Percentiles rank a stretch among this genome's conserved stretches.
These are phyloP conservation scores for Angomonas ambiguus DNA, from an alignment of 208 protist genomes.

Conservation along the genomic window DNA sequence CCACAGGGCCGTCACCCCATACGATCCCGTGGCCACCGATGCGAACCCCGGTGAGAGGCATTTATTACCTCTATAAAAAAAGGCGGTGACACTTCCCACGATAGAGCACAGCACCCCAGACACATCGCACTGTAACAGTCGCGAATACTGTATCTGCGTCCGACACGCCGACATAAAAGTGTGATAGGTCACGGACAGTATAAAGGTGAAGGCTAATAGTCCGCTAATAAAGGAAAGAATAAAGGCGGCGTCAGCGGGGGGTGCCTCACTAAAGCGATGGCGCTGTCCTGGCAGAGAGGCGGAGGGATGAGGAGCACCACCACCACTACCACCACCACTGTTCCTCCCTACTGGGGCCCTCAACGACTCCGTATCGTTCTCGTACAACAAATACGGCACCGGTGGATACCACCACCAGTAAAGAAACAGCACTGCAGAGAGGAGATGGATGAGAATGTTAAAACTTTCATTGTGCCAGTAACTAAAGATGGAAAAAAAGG, in stretches of 20 bases:
- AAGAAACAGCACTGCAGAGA: conserved; percentile 30
- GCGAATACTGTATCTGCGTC: conserved; percentile 46
- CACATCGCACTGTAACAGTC: conserved; percentile 30
- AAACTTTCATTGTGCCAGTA: conserved; percentile 64
- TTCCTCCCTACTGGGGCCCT: too few relatives aligned
- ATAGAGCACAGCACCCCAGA: conserved; percentile 19
- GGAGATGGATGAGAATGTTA: conserved; percentile 47
- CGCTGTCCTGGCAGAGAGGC: too few relatives aligned
- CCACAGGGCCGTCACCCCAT: background rate
- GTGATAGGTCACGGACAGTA: conserved; percentile 51
- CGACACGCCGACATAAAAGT: conserved; percentile 55
- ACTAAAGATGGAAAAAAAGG: conserved; percentile 36
- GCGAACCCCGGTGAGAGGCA: background rate
- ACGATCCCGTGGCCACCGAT: too few relatives aligned
- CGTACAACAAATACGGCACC: conserved; percentile 6
- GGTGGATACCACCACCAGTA: conserved; percentile 43
- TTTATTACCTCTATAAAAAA: conserved; percentile 13
- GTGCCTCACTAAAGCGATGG: too few relatives aligned
- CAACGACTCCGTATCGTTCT: too few relatives aligned
- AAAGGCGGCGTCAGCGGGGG: background rate
- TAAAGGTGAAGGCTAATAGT: conserved; percentile 33
- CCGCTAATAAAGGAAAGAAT: background rate
- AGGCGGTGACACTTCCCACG: conserved; percentile 17
- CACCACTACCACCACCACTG: too few relatives aligned
- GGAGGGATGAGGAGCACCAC: too few relatives aligned